Evolutionary conservation across 1,139 yeast species (phyloP), one percentile per base, ranked within the genome.

Genomic region (Saccharomyces pastorianus): DNA sequence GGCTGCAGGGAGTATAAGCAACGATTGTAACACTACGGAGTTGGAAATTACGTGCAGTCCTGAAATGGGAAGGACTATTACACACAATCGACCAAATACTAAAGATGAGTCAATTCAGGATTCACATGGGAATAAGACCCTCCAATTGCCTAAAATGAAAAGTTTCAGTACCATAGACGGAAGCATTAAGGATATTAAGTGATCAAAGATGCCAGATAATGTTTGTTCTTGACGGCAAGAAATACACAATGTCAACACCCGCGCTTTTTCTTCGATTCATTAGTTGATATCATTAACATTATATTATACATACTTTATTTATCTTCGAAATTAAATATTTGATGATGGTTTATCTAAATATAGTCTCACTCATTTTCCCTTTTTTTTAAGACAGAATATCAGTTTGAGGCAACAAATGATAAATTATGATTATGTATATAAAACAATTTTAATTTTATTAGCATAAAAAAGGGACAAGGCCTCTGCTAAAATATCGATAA

Each of bases 131-230:
- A 47, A 49, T 23, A 26, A 41, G 34, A 49, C 56, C 20, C 51
- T 53, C 27, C 53, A 51, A 29, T 48, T 64, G 49, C 68, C 70
- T 13, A 64, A 56, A 49, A 57, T 66, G 61, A 64, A 61, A 53
- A 65, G 67, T 48, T 64, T 64, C 44, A 65, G 60, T 41, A 61
- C 68, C 11, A 52, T 63, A 3, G 63, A 61, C 51, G 68, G 63
- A 17, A 51, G 59, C 26, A 54, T 51, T 9, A 59, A 57, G 34
- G 61, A 59, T 50, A 53, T 57, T n/a, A 50, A 51, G 47, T 51
- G 42, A 41, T 46, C 23, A 17, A 44, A 27, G 11, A 6, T 8
- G 5, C 17, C 2, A 5, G 34, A 26, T n/a, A 11, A 13, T 9
- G 20, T 17, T 20, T 20, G 8, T 38, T 9, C 17, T 9, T 17